These are phyloP conservation scores for Albugo laibachii DNA, from an alignment of 352 stramenopile species.

Conservation along the genomic window DNA sequence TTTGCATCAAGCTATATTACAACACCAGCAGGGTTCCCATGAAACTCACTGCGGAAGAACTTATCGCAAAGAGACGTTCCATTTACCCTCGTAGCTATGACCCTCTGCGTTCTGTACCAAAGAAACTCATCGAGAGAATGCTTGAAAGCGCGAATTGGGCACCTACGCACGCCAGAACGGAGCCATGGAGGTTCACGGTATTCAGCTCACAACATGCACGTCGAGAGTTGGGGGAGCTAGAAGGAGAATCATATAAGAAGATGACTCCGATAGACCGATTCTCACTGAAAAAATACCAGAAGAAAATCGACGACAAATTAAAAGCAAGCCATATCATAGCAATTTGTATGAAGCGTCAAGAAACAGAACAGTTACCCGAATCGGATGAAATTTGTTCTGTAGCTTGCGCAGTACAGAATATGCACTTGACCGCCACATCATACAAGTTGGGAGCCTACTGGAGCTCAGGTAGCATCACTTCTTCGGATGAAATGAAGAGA, in stretches of 20 bases:
- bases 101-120: conserved; percentile 21
- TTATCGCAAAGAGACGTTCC: conserved; percentile 56
- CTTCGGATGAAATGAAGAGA: conserved; percentile 64
- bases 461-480: conserved; percentile 47
- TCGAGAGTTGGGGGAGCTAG: conserved; percentile 31
- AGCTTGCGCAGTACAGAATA: conserved; percentile 67
- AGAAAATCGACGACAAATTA: conserved; percentile 51
- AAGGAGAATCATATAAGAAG: conserved; percentile 51
- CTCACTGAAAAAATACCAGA: conserved; percentile 59
- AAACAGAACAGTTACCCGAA: conserved; percentile 59
- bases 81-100: conserved; percentile 62
- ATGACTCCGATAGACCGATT: conserved; percentile 41
- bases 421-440: conserved; percentile 49
- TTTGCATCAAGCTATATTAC: too few relatives aligned
- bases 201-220: conserved; percentile 33
- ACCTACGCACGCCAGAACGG: conserved; percentile 53
- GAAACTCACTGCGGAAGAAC: conserved; percentile 22
- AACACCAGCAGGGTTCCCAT: too few relatives aligned
- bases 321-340: conserved; percentile 56
- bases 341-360: conserved; percentile 76
- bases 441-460: conserved; percentile 67
- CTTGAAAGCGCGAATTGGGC: conserved; percentile 65
- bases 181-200: conserved; percentile 71
- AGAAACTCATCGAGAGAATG: conserved; percentile 50
- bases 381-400: conserved; percentile 60